Evolutionary conservation across 345 rosid genomes (phyloP).

Genomic region (Microthlaspi erraticum): DNA sequence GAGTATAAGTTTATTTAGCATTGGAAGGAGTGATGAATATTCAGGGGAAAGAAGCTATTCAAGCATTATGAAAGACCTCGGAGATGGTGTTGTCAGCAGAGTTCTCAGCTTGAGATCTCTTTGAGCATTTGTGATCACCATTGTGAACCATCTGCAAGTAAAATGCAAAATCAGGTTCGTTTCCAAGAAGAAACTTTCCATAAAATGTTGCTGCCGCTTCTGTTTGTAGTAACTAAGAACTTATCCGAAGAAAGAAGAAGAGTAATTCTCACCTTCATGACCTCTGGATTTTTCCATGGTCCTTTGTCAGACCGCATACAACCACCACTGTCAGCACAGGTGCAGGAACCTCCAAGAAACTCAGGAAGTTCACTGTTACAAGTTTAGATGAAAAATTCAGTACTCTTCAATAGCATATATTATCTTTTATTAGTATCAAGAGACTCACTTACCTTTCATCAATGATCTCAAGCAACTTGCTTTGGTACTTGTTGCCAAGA

Average conservation of each 20-base stretch:
- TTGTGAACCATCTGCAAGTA: conserved; percentile 68
- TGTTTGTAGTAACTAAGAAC: conserved; percentile 1
- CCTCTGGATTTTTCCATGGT: conserved; percentile 82
- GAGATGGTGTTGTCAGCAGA: conserved; percentile 53
- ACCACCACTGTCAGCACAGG: conserved; percentile 84
- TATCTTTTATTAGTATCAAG: not conserved
- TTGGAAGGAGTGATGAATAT: not conserved
- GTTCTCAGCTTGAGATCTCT: conserved; percentile 38
- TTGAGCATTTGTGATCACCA: conserved; percentile 73
- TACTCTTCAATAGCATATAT: not conserved
- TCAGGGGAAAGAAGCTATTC: not conserved
- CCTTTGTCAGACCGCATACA: conserved; percentile 96
- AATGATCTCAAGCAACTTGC: conserved; percentile 92
- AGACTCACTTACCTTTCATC: conserved; percentile 63
- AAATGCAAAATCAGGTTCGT: conserved; percentile 11
- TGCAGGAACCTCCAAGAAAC: conserved; percentile 90
- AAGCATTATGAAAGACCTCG: conserved; percentile 51
- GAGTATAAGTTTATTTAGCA: conserved; percentile 26
- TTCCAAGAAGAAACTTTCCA: conserved; percentile 11
- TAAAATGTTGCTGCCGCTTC: not conserved
- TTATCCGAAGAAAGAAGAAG: not conserved
- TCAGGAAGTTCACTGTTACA: conserved; percentile 79
- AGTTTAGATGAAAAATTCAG: conserved; percentile 24
- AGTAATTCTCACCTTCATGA: conserved; percentile 61
- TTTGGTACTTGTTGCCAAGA: conserved; percentile 91